A percentile compares a stretch with the other conserved stretches of the same genome.
phyloP scores from a whole-genome alignment of 2,329 filamentous ascomycete species.

The Polytolypa hystricis region DNA sequence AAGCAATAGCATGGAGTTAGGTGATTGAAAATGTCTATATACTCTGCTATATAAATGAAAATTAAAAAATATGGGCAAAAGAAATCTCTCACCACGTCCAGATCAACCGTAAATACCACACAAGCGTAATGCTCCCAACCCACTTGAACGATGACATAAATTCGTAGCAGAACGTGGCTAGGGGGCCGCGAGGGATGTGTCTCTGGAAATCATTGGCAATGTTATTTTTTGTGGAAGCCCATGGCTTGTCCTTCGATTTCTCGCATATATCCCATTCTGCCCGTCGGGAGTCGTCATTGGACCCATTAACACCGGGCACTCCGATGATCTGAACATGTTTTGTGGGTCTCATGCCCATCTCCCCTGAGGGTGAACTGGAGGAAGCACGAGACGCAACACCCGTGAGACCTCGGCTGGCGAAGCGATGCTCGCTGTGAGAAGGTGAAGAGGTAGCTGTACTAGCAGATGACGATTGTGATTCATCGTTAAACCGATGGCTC shows the following conservation, averaged over 20 bases:
- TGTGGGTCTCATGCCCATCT: constrained; percentile 3
- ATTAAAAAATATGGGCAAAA: neutral
- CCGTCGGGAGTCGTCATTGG: constrained; percentile 28
- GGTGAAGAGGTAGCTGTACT: constrained; percentile 2
- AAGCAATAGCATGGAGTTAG: no score
- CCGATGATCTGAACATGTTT: constrained; percentile 8
- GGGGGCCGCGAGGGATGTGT: constrained; percentile 19
- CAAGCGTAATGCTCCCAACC: constrained; percentile 52
- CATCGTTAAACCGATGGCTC: constrained; percentile 19
- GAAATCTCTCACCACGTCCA: constrained; percentile 43
- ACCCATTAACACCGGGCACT: constrained; percentile 3
- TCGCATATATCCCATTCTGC: constrained; percentile 15
- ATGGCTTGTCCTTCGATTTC: constrained; percentile 21
- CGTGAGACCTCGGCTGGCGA: constrained; percentile 6
- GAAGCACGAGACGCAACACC: constrained; percentile 5
- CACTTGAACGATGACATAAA: constrained; percentile 50
- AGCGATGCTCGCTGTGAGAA: constrained; percentile 5
- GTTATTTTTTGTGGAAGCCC: constrained; percentile 2
- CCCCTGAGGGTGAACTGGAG: constrained; percentile 5
- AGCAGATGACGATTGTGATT: constrained; percentile 12
- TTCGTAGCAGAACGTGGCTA: constrained; percentile 46
- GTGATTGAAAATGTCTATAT: no score
- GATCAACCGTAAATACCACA: constrained; percentile 57
- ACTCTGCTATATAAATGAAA: no score
- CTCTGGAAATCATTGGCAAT: constrained; percentile 12